Evolutionary conservation across 2,329 filamentous ascomycete genomes (phyloP), one percentile per base, ranked within the genome.

Genomic region (Penicillium freii): DNA sequence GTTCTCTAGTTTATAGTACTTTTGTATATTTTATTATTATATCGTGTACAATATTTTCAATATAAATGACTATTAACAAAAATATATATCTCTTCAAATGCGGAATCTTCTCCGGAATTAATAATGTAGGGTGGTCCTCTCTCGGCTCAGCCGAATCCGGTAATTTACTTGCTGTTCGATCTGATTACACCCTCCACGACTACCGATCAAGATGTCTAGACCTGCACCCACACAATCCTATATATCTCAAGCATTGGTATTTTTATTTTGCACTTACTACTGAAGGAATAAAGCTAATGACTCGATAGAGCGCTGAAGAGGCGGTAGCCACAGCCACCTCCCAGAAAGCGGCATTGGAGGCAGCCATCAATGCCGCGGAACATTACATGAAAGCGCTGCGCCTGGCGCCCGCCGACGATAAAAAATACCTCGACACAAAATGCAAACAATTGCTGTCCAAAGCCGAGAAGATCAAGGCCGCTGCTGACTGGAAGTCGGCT

Each of bases 341-440:
- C 47, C 82, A 84, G 63, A 76, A 82, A 63, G 85, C 87, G 65
- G 91, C 91, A 43, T 81, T 97, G 54, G 79, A 86, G 51, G 83
- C 90, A 71, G 87, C 91, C 49, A 91, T 96, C 69, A 79, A 82
- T 62, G 90, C 89, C 5, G 89, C 87, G 23, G 91, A 97, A 71
- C 78, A 89, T 50, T 92, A 94, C 65, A 90, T 97, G 86, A 84
- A 85, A 68, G 90, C 90, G 2, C 78, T 90, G 52, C 81, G 80
- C 58, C 78, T 89, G 58, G 82, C 87, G 6, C 74, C 79, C n/a
- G 80, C 77, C 51, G 72, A 75, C 4, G 88, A 95, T 56, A 90
- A 85, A 64, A 77, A 79, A 42, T 82, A 84, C n/a, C 76, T 95
- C 49, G 84, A 86, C 62, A 75, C 80, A 47, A 89, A 88, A 76